Percentiles rank a stretch among this genome's conserved stretches.
These are phyloP conservation scores for Komagataella mondaviorum DNA, from an alignment of 805 yeast genomes.

Conservation along the genomic window DNA sequence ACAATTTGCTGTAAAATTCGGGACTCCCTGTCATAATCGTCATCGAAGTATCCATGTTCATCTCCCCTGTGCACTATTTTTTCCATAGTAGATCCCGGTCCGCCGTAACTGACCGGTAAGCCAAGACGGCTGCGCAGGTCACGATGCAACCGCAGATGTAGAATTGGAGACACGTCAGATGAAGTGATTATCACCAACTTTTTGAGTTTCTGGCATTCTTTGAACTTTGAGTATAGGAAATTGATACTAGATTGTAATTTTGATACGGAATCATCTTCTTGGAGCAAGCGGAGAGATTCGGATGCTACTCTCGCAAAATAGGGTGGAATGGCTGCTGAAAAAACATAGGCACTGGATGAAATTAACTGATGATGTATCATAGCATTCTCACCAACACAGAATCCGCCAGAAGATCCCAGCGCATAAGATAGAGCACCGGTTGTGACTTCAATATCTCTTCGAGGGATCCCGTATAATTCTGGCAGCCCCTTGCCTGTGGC, in stretches of 20 bases:
- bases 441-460: constrained; percentile 70
- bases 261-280: constrained; percentile 13
- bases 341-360: constrained; percentile 80
- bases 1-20: constrained; percentile 55
- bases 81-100: constrained; percentile 22
- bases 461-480: constrained; percentile 57
- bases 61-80: constrained; percentile 31
- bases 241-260: constrained; percentile 25
- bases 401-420: constrained; percentile 83
- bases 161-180: constrained; percentile 44
- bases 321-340: constrained; percentile 91
- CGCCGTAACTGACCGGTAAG: constrained; percentile 39
- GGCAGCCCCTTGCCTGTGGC: constrained; percentile 72
- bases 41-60: constrained; percentile 26
- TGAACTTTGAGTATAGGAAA: constrained; percentile 25
- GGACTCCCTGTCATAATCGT: constrained; percentile 36
- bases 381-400: constrained; percentile 72
- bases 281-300: constrained; percentile 17
- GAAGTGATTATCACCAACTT: constrained; percentile 41
- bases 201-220: constrained; percentile 20
- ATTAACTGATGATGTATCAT: constrained; percentile 91
- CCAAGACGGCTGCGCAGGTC: constrained; percentile 27
- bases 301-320: constrained; percentile 64
- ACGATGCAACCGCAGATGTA: constrained; percentile 49
- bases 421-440: constrained; percentile 77